Percentiles rank a stretch among this genome's conserved stretches.
phyloP scores from a whole-genome alignment of 805 yeast genomes.

The Ogataea trehalophila region DNA sequence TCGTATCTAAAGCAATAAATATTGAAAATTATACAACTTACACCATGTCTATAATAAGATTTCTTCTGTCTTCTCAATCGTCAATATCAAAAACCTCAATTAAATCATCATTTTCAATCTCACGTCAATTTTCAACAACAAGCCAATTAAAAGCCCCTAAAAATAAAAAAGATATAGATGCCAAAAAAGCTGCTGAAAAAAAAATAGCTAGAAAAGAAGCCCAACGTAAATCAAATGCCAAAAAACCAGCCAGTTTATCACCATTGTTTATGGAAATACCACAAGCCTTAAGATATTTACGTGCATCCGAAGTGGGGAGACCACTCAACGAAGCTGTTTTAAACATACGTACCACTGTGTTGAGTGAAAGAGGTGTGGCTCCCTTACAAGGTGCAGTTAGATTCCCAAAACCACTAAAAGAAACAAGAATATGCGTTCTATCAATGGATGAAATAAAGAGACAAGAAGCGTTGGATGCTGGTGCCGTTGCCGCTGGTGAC shows the following conservation, averaged over 20 bases:
- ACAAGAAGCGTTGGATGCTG: conserved; percentile 49
- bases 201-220: conserved; percentile 23
- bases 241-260: conserved; percentile 38
- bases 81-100: too few relatives aligned
- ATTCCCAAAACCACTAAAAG: conserved; percentile 69
- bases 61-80: too few relatives aligned
- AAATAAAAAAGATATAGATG: conserved; percentile 23
- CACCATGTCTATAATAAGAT: too few relatives aligned
- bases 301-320: conserved; percentile 91
- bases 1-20: too few relatives aligned
- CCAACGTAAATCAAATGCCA: conserved; percentile 31
- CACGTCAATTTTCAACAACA: conserved; percentile 2
- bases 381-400: conserved; percentile 67
- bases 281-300: conserved; percentile 66
- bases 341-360: conserved; percentile 56
- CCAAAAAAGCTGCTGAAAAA: conserved; percentile 23
- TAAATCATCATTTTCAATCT: too few relatives aligned
- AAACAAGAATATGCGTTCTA: conserved; percentile 62
- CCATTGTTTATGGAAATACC: conserved; percentile 72
- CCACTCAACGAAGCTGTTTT: conserved; percentile 67
- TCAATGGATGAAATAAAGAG: conserved; percentile 51
- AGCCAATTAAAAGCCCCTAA: conserved; percentile 19
- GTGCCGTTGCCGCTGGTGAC: conserved; percentile 71
- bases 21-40: too few relatives aligned
- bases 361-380: conserved; percentile 72